Evolutionary conservation across 2,329 filamentous ascomycete species (phyloP), one percentile per base, ranked within the genome.

Genomic region (Alternaria ethzedia): DNA sequence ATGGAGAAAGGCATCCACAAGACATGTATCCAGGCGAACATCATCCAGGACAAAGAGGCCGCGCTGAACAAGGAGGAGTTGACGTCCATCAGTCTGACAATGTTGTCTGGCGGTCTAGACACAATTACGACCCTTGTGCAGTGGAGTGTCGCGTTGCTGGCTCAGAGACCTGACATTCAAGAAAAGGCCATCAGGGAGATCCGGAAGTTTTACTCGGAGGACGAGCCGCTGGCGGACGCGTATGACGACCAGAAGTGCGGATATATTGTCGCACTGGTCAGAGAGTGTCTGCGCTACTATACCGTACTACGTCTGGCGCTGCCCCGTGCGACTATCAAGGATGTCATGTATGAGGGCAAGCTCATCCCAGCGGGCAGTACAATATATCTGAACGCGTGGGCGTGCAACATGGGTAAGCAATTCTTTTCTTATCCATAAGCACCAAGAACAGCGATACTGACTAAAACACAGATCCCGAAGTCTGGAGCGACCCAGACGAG

Each of bases 11-110:
- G 88, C 0, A 88, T 82, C 0, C 84, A 90, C 71, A 84, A 86
- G 67, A 87, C 88, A 0, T 91, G 89, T 71, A 91, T 91, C 46
- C 88, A 90, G 64, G 88, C 87, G 5, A 91, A 90, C 64, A 85
- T 90, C 30, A 89, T 90, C 63, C 79, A 86, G 50, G 88, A 90
- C 67, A 85, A 87, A 67, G 88, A 90, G 41, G 86, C 88, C 0
- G 88, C 86, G 65, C 79, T 91, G 15, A 89, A 86, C 77, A 83
- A 84, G 43, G 87, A 86, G 54, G 89, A 91, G 67, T 82, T 91
- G 36, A 89, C 85, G 0, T 88, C 86, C 0, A 91, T 91, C 69
- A 89, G 87, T 65, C 76, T 91, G 64, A 91, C 89, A 1, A 91
- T 91, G 89, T 80, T 91, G 5, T 89, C 87, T 0, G 89, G 89